Conservation (phyloP, 2,329 filamentous ascomycete species). For the Microsporum canis region DNA sequence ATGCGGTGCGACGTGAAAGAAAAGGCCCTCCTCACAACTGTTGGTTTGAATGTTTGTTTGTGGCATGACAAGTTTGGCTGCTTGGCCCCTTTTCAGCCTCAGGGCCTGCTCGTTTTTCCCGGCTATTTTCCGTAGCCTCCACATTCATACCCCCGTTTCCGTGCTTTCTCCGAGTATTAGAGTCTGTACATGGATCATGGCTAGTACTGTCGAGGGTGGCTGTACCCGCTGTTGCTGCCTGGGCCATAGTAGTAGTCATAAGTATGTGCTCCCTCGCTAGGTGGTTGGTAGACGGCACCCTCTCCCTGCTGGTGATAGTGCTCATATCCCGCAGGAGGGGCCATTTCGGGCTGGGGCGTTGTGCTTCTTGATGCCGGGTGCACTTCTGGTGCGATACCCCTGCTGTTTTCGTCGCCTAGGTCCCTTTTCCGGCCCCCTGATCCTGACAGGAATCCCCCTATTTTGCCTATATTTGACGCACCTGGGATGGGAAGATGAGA, state of each 20-base stretch:
- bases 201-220: not conserved
- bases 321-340: slow-evolving; percentile 15
- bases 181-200: not conserved
- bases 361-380: not conserved
- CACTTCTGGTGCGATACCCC: not conserved
- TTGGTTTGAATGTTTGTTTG: not conserved
- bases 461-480: slow-evolving; percentile 28
- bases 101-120: not conserved
- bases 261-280: slow-evolving; percentile 15
- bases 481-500: slow-evolving; percentile 28
- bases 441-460: slow-evolving; percentile 22
- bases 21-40: too few relatives aligned
- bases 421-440: not conserved
- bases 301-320: slow-evolving; percentile 11
- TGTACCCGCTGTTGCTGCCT: not conserved
- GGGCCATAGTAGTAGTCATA: slow-evolving; percentile 16
- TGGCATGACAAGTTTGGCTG: not conserved
- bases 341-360: not conserved
- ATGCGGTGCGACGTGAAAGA: too few relatives aligned
- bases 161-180: not conserved
- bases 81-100: not conserved
- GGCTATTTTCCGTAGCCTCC: not conserved
- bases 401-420: not conserved
- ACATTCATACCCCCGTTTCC: not conserved
- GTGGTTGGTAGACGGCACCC: slow-evolving; percentile 14